Percentiles rank a stretch among this genome's conserved stretches.
These are phyloP conservation scores for Aspergillus cristatus DNA, from an alignment of 495 filamentous ascomycete species.

Conservation along the genomic window DNA sequence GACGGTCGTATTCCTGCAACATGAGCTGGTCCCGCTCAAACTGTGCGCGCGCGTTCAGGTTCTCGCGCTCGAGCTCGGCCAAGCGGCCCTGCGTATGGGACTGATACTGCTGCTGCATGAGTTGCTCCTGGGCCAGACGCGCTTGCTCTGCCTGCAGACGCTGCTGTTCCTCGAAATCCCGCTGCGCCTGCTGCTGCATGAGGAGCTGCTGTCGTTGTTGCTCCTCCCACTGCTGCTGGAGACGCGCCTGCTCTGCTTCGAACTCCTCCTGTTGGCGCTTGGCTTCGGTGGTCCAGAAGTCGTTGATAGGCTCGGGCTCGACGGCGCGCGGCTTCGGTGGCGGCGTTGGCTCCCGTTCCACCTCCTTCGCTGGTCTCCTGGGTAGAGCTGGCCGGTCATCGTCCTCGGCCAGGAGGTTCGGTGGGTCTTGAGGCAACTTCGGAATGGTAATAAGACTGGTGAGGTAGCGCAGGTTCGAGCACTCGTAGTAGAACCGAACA, in stretches of 20 bases:
- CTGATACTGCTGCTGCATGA: slow-evolving; percentile 77
- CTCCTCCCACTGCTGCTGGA: slow-evolving; percentile 72
- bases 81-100: slow-evolving; percentile 88
- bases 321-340: slow-evolving; percentile 55
- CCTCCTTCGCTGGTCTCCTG: slow-evolving; percentile 59
- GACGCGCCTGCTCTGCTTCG: slow-evolving; percentile 79
- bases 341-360: slow-evolving; percentile 50
- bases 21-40: slow-evolving; percentile 95
- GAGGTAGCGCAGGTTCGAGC: slow-evolving; percentile 91
- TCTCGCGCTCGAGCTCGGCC: slow-evolving; percentile 90
- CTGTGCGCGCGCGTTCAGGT: slow-evolving; percentile 86
- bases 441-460: slow-evolving; percentile 94
- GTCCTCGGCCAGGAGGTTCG: slow-evolving; percentile 75
- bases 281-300: slow-evolving; percentile 96
- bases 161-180: slow-evolving; percentile 93
- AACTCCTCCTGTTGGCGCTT: slow-evolving; percentile 85
- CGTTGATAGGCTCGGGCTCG: slow-evolving; percentile 90
- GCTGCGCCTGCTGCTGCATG: slow-evolving; percentile 70
- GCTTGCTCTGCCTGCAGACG: slow-evolving; percentile 81
- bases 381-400: slow-evolving; percentile 78
- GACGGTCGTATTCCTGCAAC: slow-evolving; percentile 91
- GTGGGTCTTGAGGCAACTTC: slow-evolving; percentile 89
- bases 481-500: slow-evolving; percentile 97
- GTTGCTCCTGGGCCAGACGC: slow-evolving; percentile 78
- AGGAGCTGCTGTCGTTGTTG: slow-evolving; percentile 73